Base-by-base conservation (phyloP, 1,284 basidiomycete species). In the Lentinus polychrous region DNA sequence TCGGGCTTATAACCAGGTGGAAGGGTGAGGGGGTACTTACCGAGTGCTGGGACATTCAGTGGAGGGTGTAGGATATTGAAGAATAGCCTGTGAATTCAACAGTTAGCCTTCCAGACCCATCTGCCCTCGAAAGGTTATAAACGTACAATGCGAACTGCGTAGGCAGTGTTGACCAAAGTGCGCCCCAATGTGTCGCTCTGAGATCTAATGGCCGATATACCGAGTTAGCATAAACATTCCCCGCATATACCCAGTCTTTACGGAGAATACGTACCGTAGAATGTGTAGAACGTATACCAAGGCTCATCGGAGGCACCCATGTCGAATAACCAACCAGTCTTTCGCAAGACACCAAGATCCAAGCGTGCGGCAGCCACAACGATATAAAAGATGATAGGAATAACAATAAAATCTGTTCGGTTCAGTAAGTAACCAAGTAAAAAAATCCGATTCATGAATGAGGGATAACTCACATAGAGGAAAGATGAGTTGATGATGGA, bases 31-130 rank as follows among this genome's bases (percentile, higher is more conserved):
- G 18, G 8, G 41, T 18, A 55, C 73, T 46, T 56, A 77, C 93
- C 86, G 8, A 99, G 73, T 5, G 94, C 93, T 2, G 95, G 95
- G 2, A 97, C 90, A 56, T 95, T 95, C 46, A 95, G 71, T 34
- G 92, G 93, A 8, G 96, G 94, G 62, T 98, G 95, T 10, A 99
- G 68, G 46, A 98, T 84, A 54, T 96, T 93, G 67, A 95, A 94
- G 64, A 94, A 94, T 35, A 94, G 53, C 49, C 84, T 86, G 31
- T 20, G 45, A 49, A 45, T 51, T 37, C n/a, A 45, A 31, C 15
- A 12, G 32, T 50, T 33, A 22, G 22, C n/a, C n/a, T 2, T 23
- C 27, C 20, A 8, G 36, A 62, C 37, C 34, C 12, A 6, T 8
- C 45, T 42, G 38, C 10, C 2, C 5, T 31, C n/a, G 55, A 48